Conservation (phyloP, 2,329 filamentous ascomycete species). For the Cercospora beticola region DNA sequence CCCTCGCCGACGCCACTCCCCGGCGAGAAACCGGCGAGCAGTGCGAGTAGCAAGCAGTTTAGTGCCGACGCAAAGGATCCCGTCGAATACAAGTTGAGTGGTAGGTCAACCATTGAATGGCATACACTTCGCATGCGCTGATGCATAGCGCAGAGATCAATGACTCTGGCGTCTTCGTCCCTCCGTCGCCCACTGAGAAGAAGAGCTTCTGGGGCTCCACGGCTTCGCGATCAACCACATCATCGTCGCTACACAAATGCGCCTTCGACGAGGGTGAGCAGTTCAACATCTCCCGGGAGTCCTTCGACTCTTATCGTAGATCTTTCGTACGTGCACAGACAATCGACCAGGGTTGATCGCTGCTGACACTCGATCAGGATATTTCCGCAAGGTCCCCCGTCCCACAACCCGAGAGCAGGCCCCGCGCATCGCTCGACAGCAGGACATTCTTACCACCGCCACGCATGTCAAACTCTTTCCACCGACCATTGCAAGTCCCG, state of each 20-base stretch:
- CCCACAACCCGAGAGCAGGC: constrained; percentile 53
- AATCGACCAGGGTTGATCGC: not conserved
- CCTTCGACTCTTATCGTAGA: constrained; percentile 92
- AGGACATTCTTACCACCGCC: constrained; percentile 53
- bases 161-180: constrained; percentile 90
- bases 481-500: constrained; percentile 36
- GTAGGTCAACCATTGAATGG: constrained; percentile 38
- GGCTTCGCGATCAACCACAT: constrained; percentile 51
- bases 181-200: constrained; percentile 88
- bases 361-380: constrained; percentile 58
- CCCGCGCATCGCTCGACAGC: constrained; percentile 78
- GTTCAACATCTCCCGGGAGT: constrained; percentile 93
- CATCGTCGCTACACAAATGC: constrained; percentile 58
- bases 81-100: constrained; percentile 55
- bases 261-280: constrained; percentile 81
- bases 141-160: constrained; percentile 70
- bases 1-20: constrained; percentile 19
- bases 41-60: constrained; percentile 37
- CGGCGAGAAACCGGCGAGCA: constrained; percentile 15
- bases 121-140: not conserved
- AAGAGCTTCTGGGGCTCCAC: constrained; percentile 69
- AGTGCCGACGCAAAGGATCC: constrained; percentile 45
- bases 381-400: constrained; percentile 86
- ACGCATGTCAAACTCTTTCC: constrained; percentile 38
- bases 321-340: constrained; percentile 76